Evolutionary conservation across 768 basidiomycete species (phyloP), one percentile per base, ranked within the genome.

Genomic region (Lentinula lateritia): DNA sequence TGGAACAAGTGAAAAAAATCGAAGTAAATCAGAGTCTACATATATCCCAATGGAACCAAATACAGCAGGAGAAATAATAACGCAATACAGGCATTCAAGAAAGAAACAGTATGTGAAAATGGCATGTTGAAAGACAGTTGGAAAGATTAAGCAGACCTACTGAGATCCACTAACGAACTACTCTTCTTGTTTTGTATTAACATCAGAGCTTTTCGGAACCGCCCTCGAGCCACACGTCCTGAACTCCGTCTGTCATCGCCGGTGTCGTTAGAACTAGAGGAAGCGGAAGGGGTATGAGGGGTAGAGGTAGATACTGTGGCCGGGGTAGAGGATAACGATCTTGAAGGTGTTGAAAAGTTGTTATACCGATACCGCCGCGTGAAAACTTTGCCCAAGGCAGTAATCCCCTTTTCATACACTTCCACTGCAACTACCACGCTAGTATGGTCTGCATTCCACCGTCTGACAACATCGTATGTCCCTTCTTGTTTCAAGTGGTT

Each of bases 401-500:
- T 76, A 18, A 82, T 76, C 28, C 80, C 79, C 42, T 75, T 72
- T 67, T 82, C 80, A 28, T 67, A 58, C 5, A 60, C 64, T 23
- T 62, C 64, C 10, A 65, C 60, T 28, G 39, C 46, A 12, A n/a
- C 48, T 12, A 38, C 43, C 41, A 60, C 34, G 34, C 20, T 41
- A 12, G 52, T 39, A 34, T 63, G 43, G 18, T 23, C 41, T 6
- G 68, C 72, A 36, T 69, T 64, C 52, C 61, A 59, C 32, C 69
- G 65, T 5, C 61, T 60, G 0, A 74, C 62, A 15, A 80, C 71
- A 55, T 78, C 52, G 36, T 63, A 63, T 7, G 46, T 36, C 28
- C 57, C 56, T 61, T 61, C 58, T 62, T 56, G 79, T 63, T 82
- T 82, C 28, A 83, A 67, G 64, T 80, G 79, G 55, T 81, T 80